Evolutionary conservation across 139 green algal genomes (phyloP).

Genomic region (Tetradesmus lagerheimii): DNA sequence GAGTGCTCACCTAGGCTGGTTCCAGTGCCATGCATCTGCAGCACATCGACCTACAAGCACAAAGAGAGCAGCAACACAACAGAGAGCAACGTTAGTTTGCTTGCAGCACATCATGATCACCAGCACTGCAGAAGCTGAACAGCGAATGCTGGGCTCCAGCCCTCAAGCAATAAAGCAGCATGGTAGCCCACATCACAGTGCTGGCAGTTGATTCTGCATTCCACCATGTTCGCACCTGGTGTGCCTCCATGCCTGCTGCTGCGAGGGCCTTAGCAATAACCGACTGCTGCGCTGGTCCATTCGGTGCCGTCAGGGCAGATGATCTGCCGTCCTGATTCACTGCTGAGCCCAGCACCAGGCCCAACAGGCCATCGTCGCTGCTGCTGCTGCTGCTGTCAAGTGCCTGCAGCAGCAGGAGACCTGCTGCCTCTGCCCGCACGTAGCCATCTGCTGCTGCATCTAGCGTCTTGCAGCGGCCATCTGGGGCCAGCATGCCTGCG

Average conservation of each 20-base stretch:
- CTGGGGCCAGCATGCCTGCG: slow-evolving; percentile 77
- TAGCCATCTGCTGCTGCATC: slow-evolving; percentile 89
- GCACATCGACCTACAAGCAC: slow-evolving; percentile 40
- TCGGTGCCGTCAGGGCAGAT: slow-evolving; percentile 89
- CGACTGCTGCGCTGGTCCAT: slow-evolving; percentile 86
- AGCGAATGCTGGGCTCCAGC: too few relatives aligned
- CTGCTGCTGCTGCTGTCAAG: not conserved
- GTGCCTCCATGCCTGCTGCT: slow-evolving; percentile 42
- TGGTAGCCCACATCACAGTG: not conserved
- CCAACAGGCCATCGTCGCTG: not conserved
- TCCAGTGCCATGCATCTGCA: slow-evolving; percentile 89
- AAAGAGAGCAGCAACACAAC: not conserved
- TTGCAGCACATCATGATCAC: not conserved
- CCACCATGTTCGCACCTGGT: not conserved
- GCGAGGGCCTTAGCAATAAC: slow-evolving; percentile 74
- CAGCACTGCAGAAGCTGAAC: too few relatives aligned
- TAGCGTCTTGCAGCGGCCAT: slow-evolving; percentile 90
- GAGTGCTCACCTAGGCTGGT: slow-evolving; percentile 63
- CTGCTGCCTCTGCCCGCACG: slow-evolving; percentile 57
- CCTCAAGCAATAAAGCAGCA: too few relatives aligned
- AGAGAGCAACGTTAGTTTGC: not conserved
- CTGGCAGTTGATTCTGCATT: not conserved
- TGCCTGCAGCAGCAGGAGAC: slow-evolving; percentile 41
- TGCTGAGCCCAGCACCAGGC: slow-evolving; percentile 49
- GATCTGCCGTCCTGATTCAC: slow-evolving; percentile 90